Percentiles rank a stretch among this genome's conserved stretches.
Evolutionary conservation across 1,284 basidiomycete genomes (phyloP).

Genomic region (Trichosporon sp.): DNA sequence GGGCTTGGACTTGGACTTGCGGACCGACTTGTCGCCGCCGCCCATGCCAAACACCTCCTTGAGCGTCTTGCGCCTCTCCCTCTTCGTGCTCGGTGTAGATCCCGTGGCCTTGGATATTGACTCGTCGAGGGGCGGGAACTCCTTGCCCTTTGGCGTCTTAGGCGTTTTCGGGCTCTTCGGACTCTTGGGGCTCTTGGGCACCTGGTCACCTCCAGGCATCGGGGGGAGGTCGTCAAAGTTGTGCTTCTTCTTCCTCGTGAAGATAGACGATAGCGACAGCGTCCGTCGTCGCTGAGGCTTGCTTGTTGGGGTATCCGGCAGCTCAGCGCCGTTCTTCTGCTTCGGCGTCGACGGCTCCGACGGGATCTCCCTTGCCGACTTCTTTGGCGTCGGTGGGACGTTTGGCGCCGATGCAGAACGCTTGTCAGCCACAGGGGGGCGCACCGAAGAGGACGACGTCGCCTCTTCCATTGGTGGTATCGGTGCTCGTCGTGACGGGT

Average conservation of each 20-base stretch:
- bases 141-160: slow-evolving; percentile 1
- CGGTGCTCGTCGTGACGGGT: background rate
- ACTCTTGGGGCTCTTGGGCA: background rate
- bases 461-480: background rate
- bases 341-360: slow-evolving; percentile 6
- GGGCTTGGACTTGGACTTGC: slow-evolving; percentile 17
- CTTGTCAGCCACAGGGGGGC: background rate
- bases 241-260: slow-evolving; percentile 12
- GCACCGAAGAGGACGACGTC: background rate
- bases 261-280: slow-evolving; percentile 12
- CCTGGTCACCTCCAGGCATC: background rate
- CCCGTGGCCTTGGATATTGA: background rate
- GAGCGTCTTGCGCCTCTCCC: slow-evolving; percentile 13
- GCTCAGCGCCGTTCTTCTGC: background rate
- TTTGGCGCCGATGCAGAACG: background rate
- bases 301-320: background rate
- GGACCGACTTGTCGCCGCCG: slow-evolving; percentile 6
- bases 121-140: background rate
- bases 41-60: slow-evolving; percentile 15
- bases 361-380: background rate
- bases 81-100: background rate
- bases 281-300: slow-evolving; percentile 10
- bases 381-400: background rate
- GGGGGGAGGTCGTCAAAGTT: slow-evolving; percentile 7
- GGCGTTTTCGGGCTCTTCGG: background rate